Evolutionary conservation across 441 rosid genomes (phyloP).

Genomic region (Croton setiger): DNA sequence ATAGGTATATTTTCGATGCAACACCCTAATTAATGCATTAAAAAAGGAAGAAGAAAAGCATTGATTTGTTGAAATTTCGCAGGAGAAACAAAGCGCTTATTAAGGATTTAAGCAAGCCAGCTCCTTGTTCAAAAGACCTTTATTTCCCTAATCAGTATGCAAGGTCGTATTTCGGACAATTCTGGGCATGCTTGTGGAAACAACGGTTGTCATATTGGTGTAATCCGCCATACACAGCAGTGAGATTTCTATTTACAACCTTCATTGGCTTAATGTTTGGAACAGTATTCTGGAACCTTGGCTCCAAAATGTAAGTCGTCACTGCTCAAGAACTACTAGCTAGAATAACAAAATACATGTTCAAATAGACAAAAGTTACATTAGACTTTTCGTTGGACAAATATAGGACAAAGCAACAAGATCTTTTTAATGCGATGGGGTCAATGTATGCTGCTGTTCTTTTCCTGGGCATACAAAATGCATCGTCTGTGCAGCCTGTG

Average conservation of each 20-base stretch:
- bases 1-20: conserved; percentile 34
- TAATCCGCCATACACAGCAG: conserved; percentile 75
- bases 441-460: conserved; percentile 65
- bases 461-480: conserved; percentile 64
- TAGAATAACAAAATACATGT: not conserved
- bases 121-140: conserved; percentile 58
- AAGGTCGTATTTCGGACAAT: conserved; percentile 50
- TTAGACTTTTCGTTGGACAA: not conserved
- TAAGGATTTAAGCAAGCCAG: conserved; percentile 47
- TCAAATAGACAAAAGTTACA: not conserved
- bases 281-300: conserved; percentile 76
- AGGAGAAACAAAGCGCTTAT: conserved; percentile 74
- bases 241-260: conserved; percentile 57
- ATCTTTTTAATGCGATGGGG: conserved; percentile 62
- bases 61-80: conserved; percentile 12
- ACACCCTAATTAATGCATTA: not conserved
- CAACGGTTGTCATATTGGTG: conserved; percentile 81
- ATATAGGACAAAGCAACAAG: conserved; percentile 39
- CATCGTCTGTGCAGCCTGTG: conserved; percentile 56
- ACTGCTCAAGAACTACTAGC: not conserved
- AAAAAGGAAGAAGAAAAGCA: not conserved
- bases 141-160: conserved; percentile 57
- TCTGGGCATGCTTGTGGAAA: conserved; percentile 76
- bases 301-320: conserved; percentile 47
- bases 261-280: conserved; percentile 64